Conservation (phyloP, 2,329 filamentous ascomycete species). For the Trichoderma aggressivum region DNA sequence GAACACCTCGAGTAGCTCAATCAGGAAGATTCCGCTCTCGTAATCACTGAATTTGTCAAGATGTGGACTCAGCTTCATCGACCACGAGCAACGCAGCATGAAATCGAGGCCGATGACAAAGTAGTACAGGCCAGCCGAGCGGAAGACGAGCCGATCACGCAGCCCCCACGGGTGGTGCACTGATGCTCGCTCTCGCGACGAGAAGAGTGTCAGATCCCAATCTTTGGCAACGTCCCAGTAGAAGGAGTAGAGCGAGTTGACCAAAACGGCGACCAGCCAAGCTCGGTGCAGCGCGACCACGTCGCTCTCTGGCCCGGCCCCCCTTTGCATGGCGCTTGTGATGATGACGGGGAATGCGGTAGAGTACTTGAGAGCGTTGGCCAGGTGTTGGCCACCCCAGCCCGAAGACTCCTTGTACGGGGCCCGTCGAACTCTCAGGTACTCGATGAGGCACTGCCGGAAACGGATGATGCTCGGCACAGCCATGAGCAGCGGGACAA, state of each 20-base stretch:
- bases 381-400: constrained; percentile 82
- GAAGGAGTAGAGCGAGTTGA: constrained; percentile 94
- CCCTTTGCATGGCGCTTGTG: constrained; percentile 70
- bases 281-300: constrained; percentile 47
- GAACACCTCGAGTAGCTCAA: constrained; percentile 83
- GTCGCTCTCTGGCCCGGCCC: constrained; percentile 43
- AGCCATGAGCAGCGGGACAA: constrained; percentile 81
- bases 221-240: constrained; percentile 98
- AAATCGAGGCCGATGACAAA: constrained; percentile 74
- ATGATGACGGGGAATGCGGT: constrained; percentile 90
- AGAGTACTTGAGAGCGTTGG: constrained; percentile 94
- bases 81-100: constrained; percentile 84
- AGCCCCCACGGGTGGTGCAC: constrained; percentile 73
- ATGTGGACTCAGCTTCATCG: constrained; percentile 77
- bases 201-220: constrained; percentile 89
- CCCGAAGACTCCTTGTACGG: constrained; percentile 56
- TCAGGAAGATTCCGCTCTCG: constrained; percentile 82
- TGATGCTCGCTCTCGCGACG: constrained; percentile 54
- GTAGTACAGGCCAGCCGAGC: constrained; percentile 75
- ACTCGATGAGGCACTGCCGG: constrained; percentile 89
- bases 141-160: constrained; percentile 69
- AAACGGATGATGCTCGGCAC: constrained; percentile 82
- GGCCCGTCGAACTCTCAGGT: constrained; percentile 62
- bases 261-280: constrained; percentile 69
- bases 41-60: constrained; percentile 81